phyloP scores from a whole-genome alignment of 306 rosid genomes.

The Trifolium repens region DNA sequence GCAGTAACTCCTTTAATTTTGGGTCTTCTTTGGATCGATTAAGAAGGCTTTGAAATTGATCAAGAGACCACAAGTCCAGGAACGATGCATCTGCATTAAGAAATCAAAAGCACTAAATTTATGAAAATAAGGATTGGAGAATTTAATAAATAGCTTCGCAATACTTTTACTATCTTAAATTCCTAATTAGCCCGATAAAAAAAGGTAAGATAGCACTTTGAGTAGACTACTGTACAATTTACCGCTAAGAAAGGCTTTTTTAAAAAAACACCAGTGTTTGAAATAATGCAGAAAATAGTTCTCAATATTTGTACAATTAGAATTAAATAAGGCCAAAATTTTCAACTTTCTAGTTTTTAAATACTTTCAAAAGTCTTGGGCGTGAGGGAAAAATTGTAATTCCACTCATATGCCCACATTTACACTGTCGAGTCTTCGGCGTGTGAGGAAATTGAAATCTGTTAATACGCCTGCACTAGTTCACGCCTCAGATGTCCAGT shows the following conservation, averaged over 20 bases:
- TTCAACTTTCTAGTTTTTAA: conserved; percentile 7
- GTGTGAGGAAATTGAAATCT: neutral
- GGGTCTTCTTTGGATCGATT: conserved; percentile 72
- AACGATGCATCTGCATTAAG: conserved; percentile 83
- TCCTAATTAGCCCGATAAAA: conserved; percentile 1
- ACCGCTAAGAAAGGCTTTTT: neutral
- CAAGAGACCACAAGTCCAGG: conserved; percentile 92
- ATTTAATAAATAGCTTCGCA: conserved; percentile 17
- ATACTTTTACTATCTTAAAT: conserved; percentile 5
- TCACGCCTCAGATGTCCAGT: neutral
- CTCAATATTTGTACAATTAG: conserved; percentile 2
- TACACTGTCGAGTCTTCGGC: neutral
- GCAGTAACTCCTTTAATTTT: conserved; percentile 66
- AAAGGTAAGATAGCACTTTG: conserved; percentile 12
- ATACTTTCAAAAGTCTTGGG: neutral
- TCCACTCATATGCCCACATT: neutral
- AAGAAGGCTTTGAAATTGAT: conserved; percentile 78
- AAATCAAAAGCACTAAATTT: conserved; percentile 25
- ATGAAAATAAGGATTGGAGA: conserved; percentile 27
- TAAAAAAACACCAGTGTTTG: neutral
- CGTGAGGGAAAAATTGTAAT: neutral
- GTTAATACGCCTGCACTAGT: neutral
- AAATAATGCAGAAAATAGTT: neutral
- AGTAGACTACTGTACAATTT: conserved; percentile 9
- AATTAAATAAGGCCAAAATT: conserved; percentile 8